Evolutionary conservation across 1,139 yeast species (phyloP).

Genomic region (Debaryomycetaceae sp.): DNA sequence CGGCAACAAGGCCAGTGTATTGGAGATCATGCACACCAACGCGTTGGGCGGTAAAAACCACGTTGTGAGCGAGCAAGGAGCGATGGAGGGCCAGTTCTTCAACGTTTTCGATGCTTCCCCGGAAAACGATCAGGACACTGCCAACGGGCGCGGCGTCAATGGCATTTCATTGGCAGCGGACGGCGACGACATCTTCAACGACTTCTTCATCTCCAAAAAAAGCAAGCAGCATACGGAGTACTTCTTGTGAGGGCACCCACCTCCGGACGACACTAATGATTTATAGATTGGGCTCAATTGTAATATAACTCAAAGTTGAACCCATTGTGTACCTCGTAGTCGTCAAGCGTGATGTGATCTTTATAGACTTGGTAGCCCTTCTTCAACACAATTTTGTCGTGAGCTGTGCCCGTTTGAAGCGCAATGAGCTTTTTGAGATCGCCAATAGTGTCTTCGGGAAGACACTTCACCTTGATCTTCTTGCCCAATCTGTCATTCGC

Average conservation of each 20-base stretch:
- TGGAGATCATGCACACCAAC: slow-evolving; percentile 55
- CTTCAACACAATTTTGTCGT: slow-evolving; percentile 61
- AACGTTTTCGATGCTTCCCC: slow-evolving; percentile 98
- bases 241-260: slow-evolving; percentile 57
- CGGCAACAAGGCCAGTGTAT: slow-evolving; percentile 91
- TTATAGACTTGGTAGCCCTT: slow-evolving; percentile 79
- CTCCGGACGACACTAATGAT: neutral
- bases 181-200: slow-evolving; percentile 20
- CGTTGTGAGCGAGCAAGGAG: slow-evolving; percentile 16
- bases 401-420: slow-evolving; percentile 73
- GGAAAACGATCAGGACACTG: slow-evolving; percentile 57
- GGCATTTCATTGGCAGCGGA: slow-evolving; percentile 21
- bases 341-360: slow-evolving; percentile 86
- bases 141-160: slow-evolving; percentile 38
- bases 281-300: slow-evolving; percentile 24
- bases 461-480: slow-evolving; percentile 80
- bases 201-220: slow-evolving; percentile 23
- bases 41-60: slow-evolving; percentile 17
- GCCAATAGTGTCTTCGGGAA: slow-evolving; percentile 82
- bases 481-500: slow-evolving; percentile 68
- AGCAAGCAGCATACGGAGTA: slow-evolving; percentile 62
- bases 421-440: slow-evolving; percentile 85
- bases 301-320: slow-evolving; percentile 82
- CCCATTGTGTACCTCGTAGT: slow-evolving; percentile 91
- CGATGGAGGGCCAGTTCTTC: slow-evolving; percentile 54